phyloP scores from a whole-genome alignment of 768 basidiomycete genomes.

The Omphalotus guepiniiformis region DNA sequence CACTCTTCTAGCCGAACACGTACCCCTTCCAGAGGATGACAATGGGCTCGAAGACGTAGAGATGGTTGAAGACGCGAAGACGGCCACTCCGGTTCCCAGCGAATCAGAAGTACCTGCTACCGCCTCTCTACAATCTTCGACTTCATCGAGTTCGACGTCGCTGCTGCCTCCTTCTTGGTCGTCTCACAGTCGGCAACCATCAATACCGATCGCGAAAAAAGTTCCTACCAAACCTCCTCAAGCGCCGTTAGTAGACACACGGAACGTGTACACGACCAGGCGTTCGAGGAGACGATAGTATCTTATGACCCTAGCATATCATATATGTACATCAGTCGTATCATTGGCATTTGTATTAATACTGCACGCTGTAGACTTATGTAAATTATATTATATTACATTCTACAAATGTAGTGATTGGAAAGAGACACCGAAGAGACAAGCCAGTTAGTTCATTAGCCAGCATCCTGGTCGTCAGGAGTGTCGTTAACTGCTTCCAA shows the following conservation, averaged over 20 bases:
- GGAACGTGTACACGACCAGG: constrained; percentile 37
- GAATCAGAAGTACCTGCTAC: constrained; percentile 7
- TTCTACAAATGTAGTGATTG: too few species aligned
- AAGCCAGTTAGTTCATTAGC: not conserved
- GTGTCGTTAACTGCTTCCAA: too few species aligned
- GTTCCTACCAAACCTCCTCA: constrained; percentile 15
- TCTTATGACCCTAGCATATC: not conserved
- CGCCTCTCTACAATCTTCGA: constrained; percentile 5
- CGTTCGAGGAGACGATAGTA: constrained; percentile 14
- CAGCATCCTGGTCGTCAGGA: constrained; percentile 1
- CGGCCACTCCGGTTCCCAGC: constrained; percentile 2
- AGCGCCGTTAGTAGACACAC: constrained; percentile 39
- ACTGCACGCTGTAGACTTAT: too few species aligned
- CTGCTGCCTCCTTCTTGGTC: not conserved
- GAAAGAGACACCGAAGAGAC: not conserved
- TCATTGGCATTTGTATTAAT: not conserved
- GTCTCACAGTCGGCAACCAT: constrained; percentile 8
- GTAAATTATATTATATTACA: too few species aligned
- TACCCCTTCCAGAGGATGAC: constrained; percentile 28
- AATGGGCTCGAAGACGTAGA: too few species aligned
- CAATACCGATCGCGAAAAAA: constrained; percentile 15
- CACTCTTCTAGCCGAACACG: constrained; percentile 36
- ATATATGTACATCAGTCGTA: not conserved
- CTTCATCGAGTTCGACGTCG: constrained; percentile 8
- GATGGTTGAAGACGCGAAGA: constrained; percentile 23